Percentiles rank a stretch among this genome's conserved stretches.
These are phyloP conservation scores for Nakaseomyces uthaithaninus DNA, from an alignment of 1,139 yeast species.

Conservation along the genomic window DNA sequence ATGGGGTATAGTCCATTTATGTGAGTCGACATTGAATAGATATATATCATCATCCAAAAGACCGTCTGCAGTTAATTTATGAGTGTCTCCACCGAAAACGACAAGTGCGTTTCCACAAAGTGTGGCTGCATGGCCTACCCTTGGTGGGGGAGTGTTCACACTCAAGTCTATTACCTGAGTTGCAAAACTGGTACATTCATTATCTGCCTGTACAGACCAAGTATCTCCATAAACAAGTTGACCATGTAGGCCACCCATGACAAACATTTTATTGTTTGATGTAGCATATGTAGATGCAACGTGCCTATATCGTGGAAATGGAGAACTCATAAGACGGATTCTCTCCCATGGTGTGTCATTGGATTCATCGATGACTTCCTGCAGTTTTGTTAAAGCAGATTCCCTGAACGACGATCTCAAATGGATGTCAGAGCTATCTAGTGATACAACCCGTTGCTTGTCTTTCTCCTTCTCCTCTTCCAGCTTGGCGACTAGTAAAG, in stretches of 20 bases:
- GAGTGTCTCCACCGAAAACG: constrained; percentile 94
- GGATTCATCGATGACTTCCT: constrained; percentile 1
- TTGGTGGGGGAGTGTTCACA: constrained; percentile 80
- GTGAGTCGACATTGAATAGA: constrained; percentile 79
- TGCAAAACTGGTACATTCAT: constrained; percentile 36
- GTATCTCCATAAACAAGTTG: constrained; percentile 88
- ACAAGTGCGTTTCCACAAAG: constrained; percentile 93
- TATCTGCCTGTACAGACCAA: constrained; percentile 59
- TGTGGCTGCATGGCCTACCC: constrained; percentile 93
- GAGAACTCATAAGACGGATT: constrained; percentile 49
- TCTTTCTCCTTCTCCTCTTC: constrained; percentile 3
- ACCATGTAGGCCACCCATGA: constrained; percentile 91
- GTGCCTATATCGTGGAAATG: constrained; percentile 89
- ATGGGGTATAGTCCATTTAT: constrained; percentile 83
- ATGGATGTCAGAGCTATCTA: constrained; percentile 4
- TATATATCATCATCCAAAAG: constrained; percentile 83
- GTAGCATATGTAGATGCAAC: constrained; percentile 69
- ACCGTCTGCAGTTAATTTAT: constrained; percentile 67
- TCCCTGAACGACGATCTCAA: constrained; percentile 1
- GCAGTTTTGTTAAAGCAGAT: constrained; percentile 1
- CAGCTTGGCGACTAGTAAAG: background rate
- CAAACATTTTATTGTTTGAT: constrained; percentile 70
- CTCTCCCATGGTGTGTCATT: constrained; percentile 7
- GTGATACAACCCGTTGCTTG: background rate
- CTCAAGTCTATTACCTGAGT: constrained; percentile 62